A percentile compares a stretch with the other conserved stretches of the same genome.
phyloP scores from a whole-genome alignment of 768 basidiomycete genomes.

The Imleria badia region DNA sequence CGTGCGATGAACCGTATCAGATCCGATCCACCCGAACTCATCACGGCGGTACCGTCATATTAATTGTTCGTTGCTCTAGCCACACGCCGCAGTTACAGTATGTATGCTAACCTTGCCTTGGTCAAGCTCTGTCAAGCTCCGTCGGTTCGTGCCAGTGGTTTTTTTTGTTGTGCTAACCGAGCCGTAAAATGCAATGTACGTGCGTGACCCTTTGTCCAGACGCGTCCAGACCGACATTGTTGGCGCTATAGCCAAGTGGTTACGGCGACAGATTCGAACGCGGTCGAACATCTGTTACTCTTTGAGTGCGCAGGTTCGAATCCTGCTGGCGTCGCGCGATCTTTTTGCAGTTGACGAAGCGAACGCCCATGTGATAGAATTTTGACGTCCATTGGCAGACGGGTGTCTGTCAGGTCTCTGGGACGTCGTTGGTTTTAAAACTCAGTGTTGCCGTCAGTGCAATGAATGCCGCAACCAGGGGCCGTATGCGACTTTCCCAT shows the following conservation, averaged over 20 bases:
- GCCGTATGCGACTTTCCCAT: background rate
- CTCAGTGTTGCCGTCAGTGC: background rate
- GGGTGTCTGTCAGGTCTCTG: background rate
- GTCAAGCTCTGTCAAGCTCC: background rate
- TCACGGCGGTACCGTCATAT: background rate
- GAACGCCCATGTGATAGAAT: background rate
- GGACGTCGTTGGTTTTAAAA: background rate
- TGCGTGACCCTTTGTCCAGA: background rate
- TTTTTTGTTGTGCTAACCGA: background rate
- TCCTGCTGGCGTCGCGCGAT: conserved; percentile 58
- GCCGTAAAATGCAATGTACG: background rate
- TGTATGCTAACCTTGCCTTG: background rate
- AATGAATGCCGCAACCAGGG: background rate
- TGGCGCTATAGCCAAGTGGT: conserved; percentile 71
- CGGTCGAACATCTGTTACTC: conserved; percentile 51
- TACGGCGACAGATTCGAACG: conserved; percentile 75
- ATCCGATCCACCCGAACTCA: too few species aligned
- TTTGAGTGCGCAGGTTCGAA: conserved; percentile 69
- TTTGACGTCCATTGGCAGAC: background rate
- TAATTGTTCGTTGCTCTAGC: background rate
- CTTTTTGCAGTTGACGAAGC: conserved; percentile 16
- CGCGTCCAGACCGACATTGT: too few species aligned
- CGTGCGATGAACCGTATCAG: background rate
- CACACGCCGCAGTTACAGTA: too few species aligned
- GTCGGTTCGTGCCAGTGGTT: too few species aligned